A percentile compares a stretch with the other conserved stretches of the same genome.
Evolutionary conservation across 192 early-diverging fungal genomes (phyloP).

Genomic region (Podila horticola): DNA sequence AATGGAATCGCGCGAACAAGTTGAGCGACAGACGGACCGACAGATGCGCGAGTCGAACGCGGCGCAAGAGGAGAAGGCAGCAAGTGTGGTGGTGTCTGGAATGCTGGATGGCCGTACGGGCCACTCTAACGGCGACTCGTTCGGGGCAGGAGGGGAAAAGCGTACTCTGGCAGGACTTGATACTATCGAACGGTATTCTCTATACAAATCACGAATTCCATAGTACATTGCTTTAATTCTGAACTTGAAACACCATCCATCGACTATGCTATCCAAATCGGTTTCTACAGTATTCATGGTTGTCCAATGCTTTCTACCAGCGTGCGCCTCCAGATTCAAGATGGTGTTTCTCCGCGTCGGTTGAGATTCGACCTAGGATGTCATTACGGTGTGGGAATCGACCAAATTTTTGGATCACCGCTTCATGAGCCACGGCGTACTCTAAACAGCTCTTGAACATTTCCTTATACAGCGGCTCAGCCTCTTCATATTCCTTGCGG

Average conservation of each 20-base stretch:
- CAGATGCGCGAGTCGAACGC: conserved; percentile 45
- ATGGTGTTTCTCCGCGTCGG: conserved; percentile 62
- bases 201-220: conserved; percentile 92
- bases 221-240: conserved; percentile 46
- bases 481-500: conserved; percentile 34
- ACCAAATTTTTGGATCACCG: conserved; percentile 67
- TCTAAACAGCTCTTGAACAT: conserved; percentile 47
- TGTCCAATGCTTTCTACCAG: conserved; percentile 17
- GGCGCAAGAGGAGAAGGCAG: conserved; percentile 55
- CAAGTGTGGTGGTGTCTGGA: conserved; percentile 15
- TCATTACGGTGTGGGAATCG: conserved; percentile 70
- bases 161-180: conserved; percentile 75
- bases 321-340: conserved; percentile 35
- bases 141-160: conserved; percentile 53
- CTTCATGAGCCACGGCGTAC: conserved; percentile 58
- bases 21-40: conserved; percentile 56
- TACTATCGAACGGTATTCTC: conserved; percentile 88
- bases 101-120: conserved; percentile 50
- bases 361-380: conserved; percentile 60
- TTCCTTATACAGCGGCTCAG: conserved; percentile 49
- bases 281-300: not conserved
- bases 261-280: too few species aligned
- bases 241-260: not conserved
- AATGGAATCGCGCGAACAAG: conserved; percentile 63
- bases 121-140: conserved; percentile 32